Conservation (phyloP, 2,329 filamentous ascomycete species). For the Sphaerulina populicola region DNA sequence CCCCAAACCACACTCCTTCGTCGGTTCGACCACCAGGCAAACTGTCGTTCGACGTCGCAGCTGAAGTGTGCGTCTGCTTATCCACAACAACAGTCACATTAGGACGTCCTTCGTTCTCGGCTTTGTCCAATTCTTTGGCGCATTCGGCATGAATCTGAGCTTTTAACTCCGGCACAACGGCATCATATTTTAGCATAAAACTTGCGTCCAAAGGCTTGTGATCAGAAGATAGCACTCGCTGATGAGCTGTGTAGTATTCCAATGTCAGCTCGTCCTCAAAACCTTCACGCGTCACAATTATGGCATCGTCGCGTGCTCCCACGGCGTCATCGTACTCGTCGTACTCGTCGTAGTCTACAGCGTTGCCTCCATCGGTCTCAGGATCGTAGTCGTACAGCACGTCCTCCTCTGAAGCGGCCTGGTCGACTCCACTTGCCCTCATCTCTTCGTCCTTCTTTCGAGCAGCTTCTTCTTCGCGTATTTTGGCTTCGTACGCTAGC, state of each 20-base stretch:
- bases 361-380: slow-evolving; percentile 59
- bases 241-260: slow-evolving; percentile 77
- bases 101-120: slow-evolving; percentile 83
- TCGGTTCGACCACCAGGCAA: slow-evolving; percentile 33
- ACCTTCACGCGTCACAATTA: slow-evolving; percentile 51
- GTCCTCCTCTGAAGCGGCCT: slow-evolving; percentile 66
- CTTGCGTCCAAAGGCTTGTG: slow-evolving; percentile 84
- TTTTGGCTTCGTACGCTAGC: slow-evolving; percentile 52
- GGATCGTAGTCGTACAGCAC: slow-evolving; percentile 88
- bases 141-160: slow-evolving; percentile 78
- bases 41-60: slow-evolving; percentile 12
- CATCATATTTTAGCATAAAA: slow-evolving; percentile 78
- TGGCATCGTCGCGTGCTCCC: slow-evolving; percentile 42
- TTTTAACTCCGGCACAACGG: slow-evolving; percentile 76
- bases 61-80: slow-evolving; percentile 34
- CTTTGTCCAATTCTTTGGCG: slow-evolving; percentile 76
- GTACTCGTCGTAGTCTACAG: slow-evolving; percentile 49
- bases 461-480: slow-evolving; percentile 57
- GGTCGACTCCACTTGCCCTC: slow-evolving; percentile 67
- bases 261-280: slow-evolving; percentile 48
- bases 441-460: slow-evolving; percentile 74
- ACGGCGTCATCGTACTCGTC: slow-evolving; percentile 41
- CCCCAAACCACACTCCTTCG: slow-evolving; percentile 68
- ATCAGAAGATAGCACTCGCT: slow-evolving; percentile 82
- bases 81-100: slow-evolving; percentile 66